Conservation (phyloP, 257 asterid species). For the Rhazya stricta region DNA sequence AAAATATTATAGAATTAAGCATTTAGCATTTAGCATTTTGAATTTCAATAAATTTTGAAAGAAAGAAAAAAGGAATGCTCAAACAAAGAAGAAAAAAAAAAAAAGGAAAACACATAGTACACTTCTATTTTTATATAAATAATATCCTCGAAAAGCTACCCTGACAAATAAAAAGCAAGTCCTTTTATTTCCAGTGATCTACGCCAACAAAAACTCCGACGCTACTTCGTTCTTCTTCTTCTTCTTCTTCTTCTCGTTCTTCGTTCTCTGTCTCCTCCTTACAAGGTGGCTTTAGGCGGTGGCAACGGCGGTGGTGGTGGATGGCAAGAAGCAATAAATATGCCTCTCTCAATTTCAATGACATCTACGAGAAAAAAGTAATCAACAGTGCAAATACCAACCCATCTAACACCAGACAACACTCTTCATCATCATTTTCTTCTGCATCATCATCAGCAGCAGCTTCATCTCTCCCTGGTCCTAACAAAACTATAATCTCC, state of each 20-base stretch:
- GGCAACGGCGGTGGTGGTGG: constrained; percentile 49
- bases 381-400: constrained; percentile 22
- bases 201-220: neutral
- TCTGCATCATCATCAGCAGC: constrained; percentile 4
- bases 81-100: too few species aligned
- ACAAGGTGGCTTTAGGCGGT: constrained; percentile 43
- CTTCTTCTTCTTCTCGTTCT: neutral
- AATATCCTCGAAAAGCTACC: too few species aligned
- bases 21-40: too few species aligned
- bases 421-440: constrained; percentile 33
- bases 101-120: too few species aligned
- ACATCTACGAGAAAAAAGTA: constrained; percentile 60
- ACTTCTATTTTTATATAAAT: too few species aligned
- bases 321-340: constrained; percentile 87
- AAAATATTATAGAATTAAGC: too few species aligned
- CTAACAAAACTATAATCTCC: constrained; percentile 34
- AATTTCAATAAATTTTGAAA: too few species aligned
- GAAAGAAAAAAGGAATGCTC: too few species aligned
- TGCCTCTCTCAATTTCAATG: constrained; percentile 71
- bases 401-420: constrained; percentile 2
- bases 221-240: too few species aligned
- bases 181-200: too few species aligned
- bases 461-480: constrained; percentile 23
- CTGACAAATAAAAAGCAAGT: neutral
- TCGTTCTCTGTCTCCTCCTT: constrained; percentile 22